Evolutionary conservation across 768 basidiomycete species (phyloP), one percentile per base, ranked within the genome.

Genomic region (Tricholoma terreum): DNA sequence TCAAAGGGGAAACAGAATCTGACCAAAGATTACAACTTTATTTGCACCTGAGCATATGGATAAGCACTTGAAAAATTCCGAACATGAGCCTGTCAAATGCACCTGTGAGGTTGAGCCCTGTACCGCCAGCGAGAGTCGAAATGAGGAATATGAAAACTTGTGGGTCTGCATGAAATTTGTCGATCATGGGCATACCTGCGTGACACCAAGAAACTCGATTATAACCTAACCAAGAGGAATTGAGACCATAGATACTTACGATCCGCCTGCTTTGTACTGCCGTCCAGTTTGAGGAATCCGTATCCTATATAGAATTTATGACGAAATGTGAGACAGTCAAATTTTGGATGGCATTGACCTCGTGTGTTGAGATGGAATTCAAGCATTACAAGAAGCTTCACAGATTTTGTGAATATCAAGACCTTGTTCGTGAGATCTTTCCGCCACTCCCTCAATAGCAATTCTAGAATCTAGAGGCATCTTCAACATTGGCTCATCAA

Each of bases 401-500:
- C 91, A 1, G 92, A 90, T 69, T 94, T 94, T 2, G 94, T 94
- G 72, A 98, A 98, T 57, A 98, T 86, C 42, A 98, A 77, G 38
- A 97, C 92, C 73, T 97, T 98, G 72, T 91, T 94, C 0, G 80
- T 77, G 6, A 64, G 65, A 48, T 86, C 84, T 62, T 81, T 82
- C 64, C 81, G 80, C 82, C 87, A 86, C 45, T 86, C 80, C 48
- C 79, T 80, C 19, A 98, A 74, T 2, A 90, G 73, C 6, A 77
- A 74, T 57, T 86, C 78, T 7, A 94, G 75, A 0, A 91, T 82
- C 90, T 94, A 60, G 1, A 5, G n/a, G n/a, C 3, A 24, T 49
- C 14, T 1, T 11, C 7, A 19, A 15, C 21, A 4, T 31, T 17
- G 27, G 22, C 10, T 30, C 38, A 9, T 48, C 11, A 27, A 50